Base-by-base conservation (phyloP, 768 basidiomycete species). In the Agaricus subrufescens region DNA sequence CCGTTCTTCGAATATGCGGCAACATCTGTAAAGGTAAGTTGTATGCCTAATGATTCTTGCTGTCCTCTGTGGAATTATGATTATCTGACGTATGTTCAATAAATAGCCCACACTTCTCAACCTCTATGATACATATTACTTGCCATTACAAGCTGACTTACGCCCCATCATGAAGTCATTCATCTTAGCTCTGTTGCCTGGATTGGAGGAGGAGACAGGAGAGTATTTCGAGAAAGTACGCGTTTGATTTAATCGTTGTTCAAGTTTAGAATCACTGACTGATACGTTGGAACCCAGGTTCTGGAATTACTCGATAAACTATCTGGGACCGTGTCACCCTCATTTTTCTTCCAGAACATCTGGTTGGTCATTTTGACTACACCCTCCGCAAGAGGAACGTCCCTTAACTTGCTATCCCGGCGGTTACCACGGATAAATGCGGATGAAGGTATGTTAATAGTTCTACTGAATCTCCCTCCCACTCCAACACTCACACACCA, bases 1-100 rank as follows among this genome's bases (percentile, higher is more conserved):
- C 97, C 97, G 0, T 98, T 98, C 82, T 98, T 98, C 64, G 94
- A 98, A 72, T 98, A 94, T 69, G 94, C 97, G 9, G 89, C 96
- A n/a, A 98, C 95, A n/a, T 94, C 94, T 19, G 94, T 98, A 56
- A 93, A 93, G 80, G 93, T 90, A 61, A 50, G 72, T 42, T 49
- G 31, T 10, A 12, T 26, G 23, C 19, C 38, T 12, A 27, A 26
- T 34, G 34, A 7, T 6, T 34, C 34, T 11, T 34, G 34, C 7
- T 34, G 30, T 31, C 15, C 14, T 39, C 49, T 40, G 12, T 19
- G 40, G 19, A n/a, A 5, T 14, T 15, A 19, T 42, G 40, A 15
- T 3, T 14, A 15, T 42, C 9, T 42, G 12, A 42, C 7, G 10
- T 40, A 14, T 12, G 12, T 19, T 14, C 7, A 19, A 9, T n/a